Conservation (phyloP, 2,329 filamentous ascomycete species). For the Geosmithia flava region DNA sequence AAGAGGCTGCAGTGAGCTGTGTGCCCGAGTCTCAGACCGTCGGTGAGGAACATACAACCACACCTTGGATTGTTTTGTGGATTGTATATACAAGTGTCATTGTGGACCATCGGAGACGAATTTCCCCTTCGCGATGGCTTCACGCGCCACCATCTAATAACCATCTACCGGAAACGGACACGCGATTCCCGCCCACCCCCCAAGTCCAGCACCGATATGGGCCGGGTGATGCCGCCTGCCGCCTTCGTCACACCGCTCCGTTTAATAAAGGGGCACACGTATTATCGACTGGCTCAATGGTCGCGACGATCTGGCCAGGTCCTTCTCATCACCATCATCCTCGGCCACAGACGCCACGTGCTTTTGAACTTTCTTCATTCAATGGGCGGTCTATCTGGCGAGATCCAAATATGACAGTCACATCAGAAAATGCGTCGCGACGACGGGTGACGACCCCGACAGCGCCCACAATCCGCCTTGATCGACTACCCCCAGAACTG, state of each 20-base stretch:
- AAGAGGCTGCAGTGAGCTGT: background rate
- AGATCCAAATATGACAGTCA: background rate
- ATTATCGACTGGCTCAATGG: background rate
- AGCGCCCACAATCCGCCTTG: slow-evolving; percentile 1
- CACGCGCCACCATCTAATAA: background rate
- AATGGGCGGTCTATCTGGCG: background rate
- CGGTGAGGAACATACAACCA: background rate
- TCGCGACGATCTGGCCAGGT: background rate
- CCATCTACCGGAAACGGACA: slow-evolving; percentile 2
- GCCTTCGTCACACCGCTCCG: slow-evolving; percentile 5
- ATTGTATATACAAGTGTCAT: background rate
- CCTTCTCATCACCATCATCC: background rate
- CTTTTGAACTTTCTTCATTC: background rate
- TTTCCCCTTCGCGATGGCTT: slow-evolving; percentile 3
- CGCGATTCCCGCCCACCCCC: background rate
- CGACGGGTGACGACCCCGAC: background rate
- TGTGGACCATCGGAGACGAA: background rate
- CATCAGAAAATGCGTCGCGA: background rate
- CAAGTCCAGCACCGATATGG: background rate
- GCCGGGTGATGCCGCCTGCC: slow-evolving; percentile 3
- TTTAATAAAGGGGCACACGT: slow-evolving; percentile 1
- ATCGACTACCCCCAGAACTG: slow-evolving; percentile 19
- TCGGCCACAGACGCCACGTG: background rate
- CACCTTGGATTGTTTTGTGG: background rate
- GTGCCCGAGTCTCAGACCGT: background rate